Base-by-base conservation (phyloP, 2,329 filamentous ascomycete genomes). In the Neopestalotiopsis sp. region DNA sequence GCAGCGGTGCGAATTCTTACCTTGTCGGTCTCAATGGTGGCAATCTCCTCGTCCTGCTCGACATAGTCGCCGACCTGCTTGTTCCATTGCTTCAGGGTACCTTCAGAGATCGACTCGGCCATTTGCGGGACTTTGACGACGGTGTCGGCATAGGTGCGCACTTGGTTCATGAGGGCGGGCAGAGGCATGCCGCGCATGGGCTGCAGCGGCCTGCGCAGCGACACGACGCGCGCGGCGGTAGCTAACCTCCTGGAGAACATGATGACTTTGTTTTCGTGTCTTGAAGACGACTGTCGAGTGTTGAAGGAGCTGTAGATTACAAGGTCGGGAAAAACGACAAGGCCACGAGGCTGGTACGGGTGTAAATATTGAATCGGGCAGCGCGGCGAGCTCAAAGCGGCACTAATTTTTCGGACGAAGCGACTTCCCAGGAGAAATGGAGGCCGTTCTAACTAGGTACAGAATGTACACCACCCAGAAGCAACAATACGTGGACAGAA, bases 1-100 rank as follows among this genome's bases (percentile, higher is more conserved):
- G 12, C 14, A 61, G 32, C 32, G 20, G 12, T 9, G 9, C 30
- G 58, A 28, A 3, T 28, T 68, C 80, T 71, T 84, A 94, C 94
- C 91, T 99, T 99, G 88, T 99, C 96, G 14, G 96, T 99, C 84
- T 99, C 96, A 78, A 99, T 99, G 64, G 95, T 98, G 40, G 96
- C 96, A 81, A 99, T 95, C 81, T 99, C 96, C 84, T 98, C 96
- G 79, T 99, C 96, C 77, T 92, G 91, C 85, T 97, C 94, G 66
- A 99, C 95, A 76, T 90, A 95, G 80, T 99, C 96, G 77, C 96
- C 96, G 75, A 98, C 86, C 83, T 95, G 81, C 81, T 98, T 98
- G 77, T 90, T 92, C 86, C 95, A 98, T 79, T 97, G 94, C 85
- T 97, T 98, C 78, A 99, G 82, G 28, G 96, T 99, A 71, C 96